Evolutionary conservation across 176 grass and related monocot genomes (phyloP), one percentile per base, ranked within the genome.

Genomic region (Oryza punctata): DNA sequence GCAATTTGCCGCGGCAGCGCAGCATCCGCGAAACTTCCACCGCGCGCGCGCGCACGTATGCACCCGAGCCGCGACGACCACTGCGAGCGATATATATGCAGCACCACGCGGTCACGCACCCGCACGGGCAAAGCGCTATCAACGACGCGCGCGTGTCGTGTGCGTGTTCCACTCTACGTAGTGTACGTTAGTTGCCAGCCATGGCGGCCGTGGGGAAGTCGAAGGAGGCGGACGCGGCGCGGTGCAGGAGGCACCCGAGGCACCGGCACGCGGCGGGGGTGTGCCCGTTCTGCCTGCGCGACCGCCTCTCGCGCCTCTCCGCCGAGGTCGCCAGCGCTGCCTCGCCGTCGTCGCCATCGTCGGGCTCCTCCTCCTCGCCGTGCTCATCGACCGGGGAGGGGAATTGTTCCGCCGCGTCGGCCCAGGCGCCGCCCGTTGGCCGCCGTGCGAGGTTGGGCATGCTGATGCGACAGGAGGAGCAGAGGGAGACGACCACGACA

Each of bases 241-340:
- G 79, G 65, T 97, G 95, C 76, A 91, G 81, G 87, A 70, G 81
- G 84, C 95, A 97, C 70, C 95, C 92, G 82, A 89, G 72, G 84
- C 92, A 93, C 88, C 71, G 85, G 57, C 89, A 91, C 52, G 74
- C 78, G 28, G 81, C 81, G 0, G 95, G 95, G 12, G 95, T 97
- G 67, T 97, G 95, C 86, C 92, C 95, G 30, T 93, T 87, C 77
- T 97, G 95, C 92, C 91, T 98, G 12, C 84, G 78, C 9, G 92
- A 95, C 87, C 91, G 85, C 76, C 95, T 98, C 24, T 59, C 65
- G n/a, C 81, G 88, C 57, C 86, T 93, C 82, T 84, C 84, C 66
- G 67, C 67, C 64, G 59, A 86, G 47, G 69, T 83, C 38, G 87
- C 88, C 54, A 46, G 19, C 29, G 67, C 28, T 21, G 28, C 54